These are phyloP conservation scores for Westerdykella sp. DNA, from an alignment of 2,329 filamentous ascomycete genomes.

Conservation along the genomic window DNA sequence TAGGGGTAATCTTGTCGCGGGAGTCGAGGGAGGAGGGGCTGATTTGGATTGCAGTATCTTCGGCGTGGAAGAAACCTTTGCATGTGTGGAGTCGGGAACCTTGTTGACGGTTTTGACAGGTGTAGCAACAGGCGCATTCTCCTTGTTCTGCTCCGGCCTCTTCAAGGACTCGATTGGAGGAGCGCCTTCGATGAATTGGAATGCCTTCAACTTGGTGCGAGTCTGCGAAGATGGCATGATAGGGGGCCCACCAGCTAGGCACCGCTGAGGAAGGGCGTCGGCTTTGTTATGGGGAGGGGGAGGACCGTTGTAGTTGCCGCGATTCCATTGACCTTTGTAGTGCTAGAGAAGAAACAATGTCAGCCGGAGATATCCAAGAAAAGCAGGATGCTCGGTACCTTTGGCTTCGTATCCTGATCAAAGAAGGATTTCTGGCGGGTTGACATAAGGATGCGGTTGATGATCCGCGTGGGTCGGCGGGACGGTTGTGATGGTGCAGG, in stretches of 20 bases:
- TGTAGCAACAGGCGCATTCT: slow-evolving; percentile 30
- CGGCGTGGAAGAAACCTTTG: slow-evolving; percentile 19
- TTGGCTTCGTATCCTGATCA: slow-evolving; percentile 41
- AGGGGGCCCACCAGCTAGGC: slow-evolving; percentile 33
- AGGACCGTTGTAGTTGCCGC: slow-evolving; percentile 23
- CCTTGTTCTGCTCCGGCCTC: slow-evolving; percentile 38
- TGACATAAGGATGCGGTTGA: slow-evolving; percentile 33
- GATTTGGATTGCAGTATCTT: slow-evolving; percentile 20
- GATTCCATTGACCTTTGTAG: slow-evolving; percentile 33
- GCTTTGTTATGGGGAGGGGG: slow-evolving; percentile 19
- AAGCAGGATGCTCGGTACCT: slow-evolving; percentile 25
- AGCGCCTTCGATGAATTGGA: slow-evolving; percentile 44
- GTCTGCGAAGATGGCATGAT: slow-evolving; percentile 49
- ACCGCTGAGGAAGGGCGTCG: slow-evolving; percentile 24
- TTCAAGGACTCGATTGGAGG: slow-evolving; percentile 14
- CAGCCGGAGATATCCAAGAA: background rate
- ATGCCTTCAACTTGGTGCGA: slow-evolving; percentile 50
- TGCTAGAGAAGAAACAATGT: slow-evolving; percentile 10
- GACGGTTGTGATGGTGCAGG: background rate
- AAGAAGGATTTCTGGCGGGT: slow-evolving; percentile 48
- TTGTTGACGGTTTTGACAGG: background rate
- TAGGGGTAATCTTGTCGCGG: slow-evolving; percentile 52
- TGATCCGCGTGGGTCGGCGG: slow-evolving; percentile 2
- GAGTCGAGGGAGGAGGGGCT: slow-evolving; percentile 50
- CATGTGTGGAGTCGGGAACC: slow-evolving; percentile 3